Evolutionary conservation across 352 stramenopile genomes (phyloP), one percentile per base, ranked within the genome.

Genomic region (Pythium rhizo-oryzae): DNA sequence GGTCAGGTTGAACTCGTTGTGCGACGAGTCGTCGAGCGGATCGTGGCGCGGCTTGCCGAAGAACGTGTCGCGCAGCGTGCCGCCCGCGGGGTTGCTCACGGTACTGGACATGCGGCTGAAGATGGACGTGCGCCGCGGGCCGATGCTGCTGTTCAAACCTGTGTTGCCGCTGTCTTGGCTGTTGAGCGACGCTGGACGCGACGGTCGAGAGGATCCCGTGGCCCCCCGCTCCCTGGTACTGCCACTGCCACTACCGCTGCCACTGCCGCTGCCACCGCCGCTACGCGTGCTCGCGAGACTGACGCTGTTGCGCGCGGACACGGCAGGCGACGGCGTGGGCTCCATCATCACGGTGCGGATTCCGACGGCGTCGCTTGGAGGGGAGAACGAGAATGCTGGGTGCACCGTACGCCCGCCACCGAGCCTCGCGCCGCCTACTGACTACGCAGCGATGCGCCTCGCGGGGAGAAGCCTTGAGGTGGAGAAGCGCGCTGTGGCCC

Each of bases 1-100:
- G 6, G 85, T 85, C 35, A 93, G 67, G 19, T 90, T 78, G 54
- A 93, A 92, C 59, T 93, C 85, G 47, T 91, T 81, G 28, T 81
- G 74, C 0, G 82, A 74, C 8, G 83, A 90, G n/a, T 90, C 70
- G 21, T 89, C 71, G 30, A 93, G 65, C 25, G 85, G 81, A 47
- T 93, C 85, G 4, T 62, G 52, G 0, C 66, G 68, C 1, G 56
- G 46, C 11, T 68, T 70, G 16, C 81, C 81, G 58, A 93, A 92
- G 65, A 93, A 88, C 30, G 81, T 89, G 35, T 93, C 82, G 13
- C 85, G 69, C 18, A 93, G 46, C 1, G 67, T 74, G 0, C 37
- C 54, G 11, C 83, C 43, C 9, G 11, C 47, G 3, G 30, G n/a
- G 23, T 55, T 63, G 49, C 59, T 65, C 19, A 65, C 13, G 12